Evolutionary conservation across 2,329 filamentous ascomycete genomes (phyloP).

Genomic region (Cordyceps fumosorosea): DNA sequence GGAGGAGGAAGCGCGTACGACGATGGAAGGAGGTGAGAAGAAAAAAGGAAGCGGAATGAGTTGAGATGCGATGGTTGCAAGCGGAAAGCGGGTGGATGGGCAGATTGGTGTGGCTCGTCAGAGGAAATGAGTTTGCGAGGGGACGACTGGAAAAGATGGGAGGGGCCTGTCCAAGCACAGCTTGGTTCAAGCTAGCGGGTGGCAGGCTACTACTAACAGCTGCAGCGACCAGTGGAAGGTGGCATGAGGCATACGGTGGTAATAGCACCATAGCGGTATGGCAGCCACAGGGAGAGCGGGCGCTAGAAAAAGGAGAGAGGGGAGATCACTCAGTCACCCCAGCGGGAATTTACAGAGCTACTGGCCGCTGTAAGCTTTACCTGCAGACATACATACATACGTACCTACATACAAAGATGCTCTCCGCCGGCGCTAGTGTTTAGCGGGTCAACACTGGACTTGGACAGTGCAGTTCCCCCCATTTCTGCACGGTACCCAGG

Average conservation of each 20-base stretch:
- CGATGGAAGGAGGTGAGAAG: slow-evolving; percentile 16
- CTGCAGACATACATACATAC: too few relatives aligned
- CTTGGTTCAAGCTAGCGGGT: background rate
- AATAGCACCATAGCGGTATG: background rate
- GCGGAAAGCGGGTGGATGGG: slow-evolving; percentile 10
- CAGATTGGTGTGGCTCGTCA: background rate
- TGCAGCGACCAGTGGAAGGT: background rate
- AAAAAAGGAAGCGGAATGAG: slow-evolving; percentile 15
- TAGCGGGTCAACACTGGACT: background rate
- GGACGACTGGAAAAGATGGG: slow-evolving; percentile 10
- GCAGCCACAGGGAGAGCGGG: background rate
- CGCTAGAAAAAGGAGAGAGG: background rate
- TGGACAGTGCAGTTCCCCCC: background rate
- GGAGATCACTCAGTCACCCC: too few relatives aligned
- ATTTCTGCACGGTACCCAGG: background rate
- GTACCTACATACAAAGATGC: background rate
- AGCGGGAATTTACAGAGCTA: background rate
- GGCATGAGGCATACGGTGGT: background rate
- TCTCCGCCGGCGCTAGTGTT: background rate
- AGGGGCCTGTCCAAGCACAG: background rate
- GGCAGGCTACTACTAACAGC: background rate
- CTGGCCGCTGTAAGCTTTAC: background rate
- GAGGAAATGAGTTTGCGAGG: slow-evolving; percentile 13
- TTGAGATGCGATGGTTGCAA: slow-evolving; percentile 12
- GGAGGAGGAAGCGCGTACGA: slow-evolving; percentile 20